Base-by-base conservation (phyloP, 108 stramenopile genomes). In the Cyclotella choctawhatcheeana region DNA sequence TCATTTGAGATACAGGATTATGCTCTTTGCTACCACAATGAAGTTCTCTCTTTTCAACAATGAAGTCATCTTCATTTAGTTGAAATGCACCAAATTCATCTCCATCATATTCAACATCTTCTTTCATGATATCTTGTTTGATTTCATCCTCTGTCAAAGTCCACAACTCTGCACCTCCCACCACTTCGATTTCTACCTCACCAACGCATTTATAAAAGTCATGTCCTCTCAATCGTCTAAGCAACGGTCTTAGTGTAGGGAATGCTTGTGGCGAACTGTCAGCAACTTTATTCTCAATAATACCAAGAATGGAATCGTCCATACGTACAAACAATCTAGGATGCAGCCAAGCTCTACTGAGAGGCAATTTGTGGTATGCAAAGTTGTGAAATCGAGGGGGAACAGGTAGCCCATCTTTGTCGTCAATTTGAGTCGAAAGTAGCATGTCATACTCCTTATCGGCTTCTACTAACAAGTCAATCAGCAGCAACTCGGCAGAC, bases 1-100 rank as follows among this genome's bases (percentile, higher is more conserved):
- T 75, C 83, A 95, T 87, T 62, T 66, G 69, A 18, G 55, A 20
- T 2, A 91, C 69, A 32, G 94, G 94, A 63, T 95, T 92, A 5
- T 79, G 29, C 12, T 78, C 64, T 29, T 85, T 86, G 34, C 64
- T 51, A 32, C 94, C 94, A 51, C 86, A 83, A 69, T 95, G 90
- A 44, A 88, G 79, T 22, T 69, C 74, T 26, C 71, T 70, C 61
- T 82, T 80, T 35, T 90, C 77, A 1, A 93, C 85, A 64, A 92
- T 81, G 62, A 95, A 71, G 44, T 93, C 90, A 37, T 86, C 73
- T 31, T 47, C 59, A 8, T 73, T 37, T n/a, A 89, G 25, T 6
- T 18, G 52, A 25, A 25, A 22, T 4, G 82, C 30, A n/a, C 44
- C 20, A 20, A n/a, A n/a, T n/a, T 75, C 53, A 0, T 51, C 66